Base-by-base conservation (phyloP, 2,329 filamentous ascomycete genomes). In the Trichoderma lentiforme region DNA sequence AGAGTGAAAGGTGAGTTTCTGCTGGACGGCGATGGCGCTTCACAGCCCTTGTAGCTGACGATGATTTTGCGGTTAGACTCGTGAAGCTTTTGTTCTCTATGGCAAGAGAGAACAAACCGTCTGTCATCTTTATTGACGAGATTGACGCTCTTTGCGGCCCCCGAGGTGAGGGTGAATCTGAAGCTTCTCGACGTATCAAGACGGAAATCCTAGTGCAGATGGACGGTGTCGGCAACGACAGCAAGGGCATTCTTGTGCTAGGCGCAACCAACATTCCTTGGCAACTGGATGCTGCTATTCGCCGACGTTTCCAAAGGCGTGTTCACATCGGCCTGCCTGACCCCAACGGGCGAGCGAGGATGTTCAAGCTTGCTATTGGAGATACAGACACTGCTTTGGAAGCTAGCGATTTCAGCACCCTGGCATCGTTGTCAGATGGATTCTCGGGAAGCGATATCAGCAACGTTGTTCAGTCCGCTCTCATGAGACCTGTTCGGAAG, bases 81-180 rank as follows among this genome's bases (percentile, higher is more conserved):
- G 96, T 99, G 71, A 98, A 98, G 80, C 93, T 97, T 74, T 88
- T 99, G 12, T 99, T 99, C 84, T 94, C 92, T 77, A 98, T 99
- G 93, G 96, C 96, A 0, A 91, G 97, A 81, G 96, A 99, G 81
- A 98, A 98, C 83, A 97, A 96, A 78, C 96, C 96, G 1, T 96
- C 95, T 1, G 98, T 99, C 80, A 98, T 98, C 82, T 98, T 98
- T 84, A 98, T 98, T 79, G 95, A 98, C 81, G 95, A 98, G 83
- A 94, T 98, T 74, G 96, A 99, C 81, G 96, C 96, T 6, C 90
- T 99, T 2, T 98, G 96, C 80, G 96, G 96, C 0, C 95, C 95
- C 9, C 90, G 96, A 76, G 90, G 89, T 74, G 96, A 99, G 86
- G 96, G 96, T 80, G 97, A 99, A 84, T 98, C 95, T 1, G 96